phyloP scores from a whole-genome alignment of 2,329 filamentous ascomycete genomes.

The Colletotrichum eremochloae region DNA sequence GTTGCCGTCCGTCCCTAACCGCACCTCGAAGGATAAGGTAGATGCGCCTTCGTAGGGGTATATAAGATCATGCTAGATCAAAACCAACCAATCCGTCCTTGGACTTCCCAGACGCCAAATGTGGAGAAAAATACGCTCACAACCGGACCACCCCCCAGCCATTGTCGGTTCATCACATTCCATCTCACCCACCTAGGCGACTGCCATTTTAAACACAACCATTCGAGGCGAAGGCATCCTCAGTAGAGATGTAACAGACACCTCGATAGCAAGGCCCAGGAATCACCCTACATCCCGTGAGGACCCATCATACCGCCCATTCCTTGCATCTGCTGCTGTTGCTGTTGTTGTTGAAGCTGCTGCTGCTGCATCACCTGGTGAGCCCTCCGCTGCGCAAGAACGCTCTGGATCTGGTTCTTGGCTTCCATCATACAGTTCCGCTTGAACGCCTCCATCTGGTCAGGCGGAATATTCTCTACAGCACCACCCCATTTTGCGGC shows the following conservation, averaged over 20 bases:
- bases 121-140: constrained; percentile 32
- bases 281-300: constrained; percentile 59
- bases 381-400: constrained; percentile 50
- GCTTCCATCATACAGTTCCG: constrained; percentile 56
- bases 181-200: no score
- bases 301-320: constrained; percentile 68
- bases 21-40: constrained; percentile 38
- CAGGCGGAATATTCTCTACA: constrained; percentile 60
- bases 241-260: background rate
- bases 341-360: constrained; percentile 52
- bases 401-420: constrained; percentile 50
- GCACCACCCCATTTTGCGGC: constrained; percentile 56
- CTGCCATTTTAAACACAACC: background rate
- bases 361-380: constrained; percentile 57
- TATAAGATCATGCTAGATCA: constrained; percentile 41
- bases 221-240: background rate
- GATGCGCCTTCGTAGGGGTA: constrained; percentile 43
- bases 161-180: background rate
- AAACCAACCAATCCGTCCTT: constrained; percentile 27
- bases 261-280: background rate
- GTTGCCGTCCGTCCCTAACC: constrained; percentile 35
- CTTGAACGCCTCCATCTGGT: constrained; percentile 61
- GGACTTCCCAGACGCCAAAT: constrained; percentile 29
- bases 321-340: constrained; percentile 60
- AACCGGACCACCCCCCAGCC: background rate